Base-by-base conservation (phyloP, 768 basidiomycete species). In the Rhodotorula graminis region DNA sequence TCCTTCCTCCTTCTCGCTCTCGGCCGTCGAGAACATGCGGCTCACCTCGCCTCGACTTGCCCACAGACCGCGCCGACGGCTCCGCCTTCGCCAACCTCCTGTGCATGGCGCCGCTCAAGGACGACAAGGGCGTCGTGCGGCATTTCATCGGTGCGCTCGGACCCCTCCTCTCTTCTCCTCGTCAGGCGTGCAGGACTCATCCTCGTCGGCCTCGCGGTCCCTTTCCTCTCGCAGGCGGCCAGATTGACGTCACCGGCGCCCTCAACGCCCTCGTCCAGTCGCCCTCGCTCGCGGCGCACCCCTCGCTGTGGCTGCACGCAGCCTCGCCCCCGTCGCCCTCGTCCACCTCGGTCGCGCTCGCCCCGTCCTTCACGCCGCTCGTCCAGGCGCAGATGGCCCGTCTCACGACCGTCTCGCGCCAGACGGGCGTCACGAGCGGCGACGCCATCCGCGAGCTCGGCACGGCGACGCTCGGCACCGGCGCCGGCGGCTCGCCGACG, bases 1-100 rank as follows among this genome's bases (percentile, higher is more conserved):
- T 29, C n/a, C 15, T 31, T 63, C 68, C 4, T 15, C 25, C 23
- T 14, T 27, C 31, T 14, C 8, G 49, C 25, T 25, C 61, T 15
- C 12, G 6, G 29, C 25, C 12, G 5, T 40, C 33, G 3, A 4
- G 44, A 44, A 1, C 1, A 21, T 49, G 19, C 0, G 27, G 44
- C 44, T 46, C 44, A 46, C 44, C 44, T 46, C 44, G 44, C 12
- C 18, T 46, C 14, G 44, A n/a, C n/a, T 18, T 18, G 44, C 7
- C 18, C 8, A 12, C 57, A 59, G 65, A 66, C 47, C 70, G 70
- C 14, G 33, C n/a, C 46, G 56, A 71, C 25, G 70, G 70, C 11
- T 29, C 29, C 21, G 64, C 70, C 3, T 69, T 63, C 55, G 63
- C 46, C 61, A 69, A 69, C 61, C 61, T 69, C 16, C 44, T 71